These are phyloP conservation scores for Neoboletus magnificus DNA, from an alignment of 768 basidiomycete species.

Conservation along the genomic window DNA sequence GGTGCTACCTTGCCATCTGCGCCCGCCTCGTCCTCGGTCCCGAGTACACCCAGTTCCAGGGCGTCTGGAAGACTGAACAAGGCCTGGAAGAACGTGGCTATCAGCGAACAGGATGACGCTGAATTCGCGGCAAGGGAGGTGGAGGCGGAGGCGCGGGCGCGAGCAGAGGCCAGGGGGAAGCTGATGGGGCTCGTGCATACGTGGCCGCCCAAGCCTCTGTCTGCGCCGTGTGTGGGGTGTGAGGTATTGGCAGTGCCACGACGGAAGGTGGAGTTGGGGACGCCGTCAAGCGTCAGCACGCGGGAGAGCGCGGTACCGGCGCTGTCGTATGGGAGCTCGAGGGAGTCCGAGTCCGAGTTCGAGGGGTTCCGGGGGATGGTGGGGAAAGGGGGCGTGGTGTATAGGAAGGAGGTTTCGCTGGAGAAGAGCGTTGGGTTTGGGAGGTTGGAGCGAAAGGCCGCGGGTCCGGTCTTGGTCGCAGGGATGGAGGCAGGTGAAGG, in stretches of 20 bases:
- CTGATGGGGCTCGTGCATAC: constrained; percentile 9
- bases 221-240: constrained; percentile 4
- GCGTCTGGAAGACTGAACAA: constrained; percentile 7
- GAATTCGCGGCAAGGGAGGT: constrained; percentile 10
- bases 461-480: not conserved
- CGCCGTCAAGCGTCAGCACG: not conserved
- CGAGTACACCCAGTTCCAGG: not conserved
- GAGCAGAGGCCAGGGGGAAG: not conserved
- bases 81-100: constrained; percentile 29
- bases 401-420: not conserved
- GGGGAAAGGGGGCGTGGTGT: not conserved
- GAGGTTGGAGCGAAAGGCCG: constrained; percentile 7
- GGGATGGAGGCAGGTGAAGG: not conserved
- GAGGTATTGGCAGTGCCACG: not conserved
- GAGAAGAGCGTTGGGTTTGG: constrained; percentile 8
- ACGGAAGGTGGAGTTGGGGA: not conserved
- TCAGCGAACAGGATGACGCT: constrained; percentile 27
- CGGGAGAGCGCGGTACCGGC: constrained; percentile 3
- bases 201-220: constrained; percentile 24
- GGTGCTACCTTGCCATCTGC: too few species aligned
- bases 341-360: constrained; percentile 5
- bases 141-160: not conserved
- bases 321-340: constrained; percentile 13
- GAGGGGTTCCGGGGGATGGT: constrained; percentile 3
- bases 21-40: too few species aligned